These are phyloP conservation scores for Metschnikowia hibisci DNA, from an alignment of 805 yeast genomes.

Conservation along the genomic window DNA sequence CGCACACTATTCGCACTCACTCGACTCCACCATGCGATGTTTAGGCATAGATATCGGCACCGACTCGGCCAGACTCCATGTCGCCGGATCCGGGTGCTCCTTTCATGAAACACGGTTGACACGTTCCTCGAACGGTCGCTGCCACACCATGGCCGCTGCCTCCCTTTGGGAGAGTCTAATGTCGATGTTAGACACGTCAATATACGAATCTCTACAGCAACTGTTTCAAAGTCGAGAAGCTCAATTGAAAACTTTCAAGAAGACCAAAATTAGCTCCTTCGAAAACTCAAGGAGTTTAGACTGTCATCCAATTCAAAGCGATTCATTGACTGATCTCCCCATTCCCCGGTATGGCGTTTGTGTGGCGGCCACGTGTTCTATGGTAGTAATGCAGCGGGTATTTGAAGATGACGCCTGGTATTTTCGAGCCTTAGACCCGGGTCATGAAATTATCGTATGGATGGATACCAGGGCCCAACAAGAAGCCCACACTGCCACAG, in stretches of 20 bases:
- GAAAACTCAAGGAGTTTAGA: too few species aligned
- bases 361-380: constrained; percentile 57
- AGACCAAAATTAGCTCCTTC: too few species aligned
- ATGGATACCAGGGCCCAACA: constrained; percentile 48
- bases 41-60: constrained; percentile 54
- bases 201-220: background rate
- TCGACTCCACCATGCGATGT: constrained; percentile 5
- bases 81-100: constrained; percentile 14
- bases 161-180: constrained; percentile 11
- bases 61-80: constrained; percentile 43
- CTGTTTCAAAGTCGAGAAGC: background rate
- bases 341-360: constrained; percentile 16
- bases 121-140: constrained; percentile 7
- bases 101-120: constrained; percentile 7
- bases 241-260: too few species aligned
- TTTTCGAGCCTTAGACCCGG: constrained; percentile 30
- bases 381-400: constrained; percentile 41
- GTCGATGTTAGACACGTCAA: constrained; percentile 6
- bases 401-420: constrained; percentile 12
- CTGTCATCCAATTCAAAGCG: too few species aligned
- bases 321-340: background rate
- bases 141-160: constrained; percentile 15
- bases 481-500: constrained; percentile 31
- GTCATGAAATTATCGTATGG: constrained; percentile 51
- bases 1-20: background rate